A percentile compares a stretch with the other conserved stretches of the same genome.
These are phyloP conservation scores for Elaphomyces granulatus DNA, from an alignment of 495 filamentous ascomycete species.

Conservation along the genomic window DNA sequence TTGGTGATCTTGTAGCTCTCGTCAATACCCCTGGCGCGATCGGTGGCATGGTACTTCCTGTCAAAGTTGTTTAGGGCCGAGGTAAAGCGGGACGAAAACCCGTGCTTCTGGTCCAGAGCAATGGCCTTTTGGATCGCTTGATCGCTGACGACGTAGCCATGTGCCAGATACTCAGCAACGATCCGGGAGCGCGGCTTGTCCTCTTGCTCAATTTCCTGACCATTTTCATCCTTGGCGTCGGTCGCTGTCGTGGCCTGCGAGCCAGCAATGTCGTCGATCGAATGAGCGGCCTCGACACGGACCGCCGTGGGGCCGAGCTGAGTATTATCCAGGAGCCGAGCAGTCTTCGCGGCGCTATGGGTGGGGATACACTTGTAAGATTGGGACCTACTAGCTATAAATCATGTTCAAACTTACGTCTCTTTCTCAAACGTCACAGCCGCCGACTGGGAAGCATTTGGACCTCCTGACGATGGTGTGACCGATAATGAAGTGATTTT, in stretches of 20 bases:
- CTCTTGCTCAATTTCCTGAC: conserved; percentile 69
- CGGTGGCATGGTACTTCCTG: conserved; percentile 61
- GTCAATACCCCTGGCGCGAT: conserved; percentile 63
- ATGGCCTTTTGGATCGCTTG: conserved; percentile 73
- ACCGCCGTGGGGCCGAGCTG: conserved; percentile 73
- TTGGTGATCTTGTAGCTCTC: conserved; percentile 56
- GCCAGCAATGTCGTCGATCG: conserved; percentile 49
- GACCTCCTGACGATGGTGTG: conserved; percentile 44
- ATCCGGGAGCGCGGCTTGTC: conserved; percentile 91
- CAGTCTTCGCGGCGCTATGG: conserved; percentile 71
- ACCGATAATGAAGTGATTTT: conserved; percentile 78
- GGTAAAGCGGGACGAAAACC: conserved; percentile 64
- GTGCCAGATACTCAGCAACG: conserved; percentile 86
- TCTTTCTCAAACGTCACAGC: conserved; percentile 93
- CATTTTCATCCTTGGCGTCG: conserved; percentile 34
- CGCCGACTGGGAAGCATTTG: conserved; percentile 55
- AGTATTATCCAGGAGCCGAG: conserved; percentile 90
- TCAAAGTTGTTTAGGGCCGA: conserved; percentile 61
- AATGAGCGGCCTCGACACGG: conserved; percentile 52
- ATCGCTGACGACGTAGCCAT: conserved; percentile 83
- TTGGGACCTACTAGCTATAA: not conserved
- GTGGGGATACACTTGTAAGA: not conserved
- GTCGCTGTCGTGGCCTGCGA: conserved; percentile 31
- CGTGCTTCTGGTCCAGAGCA: conserved; percentile 79
- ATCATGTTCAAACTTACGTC: conserved; percentile 43